Base-by-base conservation (phyloP, 805 yeast genomes). In the Maudiozyma turicensis region DNA sequence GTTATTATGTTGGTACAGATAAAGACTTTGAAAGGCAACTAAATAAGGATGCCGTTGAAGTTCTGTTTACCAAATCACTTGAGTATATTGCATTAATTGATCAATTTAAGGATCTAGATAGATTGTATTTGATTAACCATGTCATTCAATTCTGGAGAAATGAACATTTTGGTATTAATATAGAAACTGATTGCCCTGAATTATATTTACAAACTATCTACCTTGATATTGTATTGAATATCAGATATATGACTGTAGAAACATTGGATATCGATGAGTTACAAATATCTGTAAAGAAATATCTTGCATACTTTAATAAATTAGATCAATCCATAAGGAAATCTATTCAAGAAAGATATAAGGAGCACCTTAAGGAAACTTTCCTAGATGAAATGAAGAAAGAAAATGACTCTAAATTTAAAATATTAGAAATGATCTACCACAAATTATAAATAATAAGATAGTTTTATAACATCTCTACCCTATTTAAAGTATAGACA, bases 241-340 rank as follows among this genome's bases (percentile, higher is more conserved):
- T 89, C 33, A 78, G 95, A 61, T 77, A 74, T 55, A 60, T 72
- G 49, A 51, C 58, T 0, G 56, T 72, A 4, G 63, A 63, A 4
- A 67, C 70, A 49, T 55, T 67, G 13, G 67, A 72, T 5, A 79
- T 85, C 15, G 80, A 75, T 45, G 65, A 70, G 46, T 72, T 90
- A 58, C 87, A 86, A 66, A 72, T 75, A 26, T 73, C 89, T 15
- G 84, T 88, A 41, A 85, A 83, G 60, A 80, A 81, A 59, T 86
- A 78, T 61, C 70, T 78, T 53, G 83, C 87, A 8, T 81, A 79
- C 60, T 73, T 75, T 53, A 55, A 62, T 54, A 81, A 75, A 59
- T 50, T 67, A n/a, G 61, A 63, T 44, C 65, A 61, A 37, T 61
- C 58, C 14, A 54, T 65, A 46, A 66, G 67, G 44, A 63, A 59